These are phyloP conservation scores for Colletotrichum orchidophilum DNA, from an alignment of 2,329 filamentous ascomycete species.

Conservation along the genomic window DNA sequence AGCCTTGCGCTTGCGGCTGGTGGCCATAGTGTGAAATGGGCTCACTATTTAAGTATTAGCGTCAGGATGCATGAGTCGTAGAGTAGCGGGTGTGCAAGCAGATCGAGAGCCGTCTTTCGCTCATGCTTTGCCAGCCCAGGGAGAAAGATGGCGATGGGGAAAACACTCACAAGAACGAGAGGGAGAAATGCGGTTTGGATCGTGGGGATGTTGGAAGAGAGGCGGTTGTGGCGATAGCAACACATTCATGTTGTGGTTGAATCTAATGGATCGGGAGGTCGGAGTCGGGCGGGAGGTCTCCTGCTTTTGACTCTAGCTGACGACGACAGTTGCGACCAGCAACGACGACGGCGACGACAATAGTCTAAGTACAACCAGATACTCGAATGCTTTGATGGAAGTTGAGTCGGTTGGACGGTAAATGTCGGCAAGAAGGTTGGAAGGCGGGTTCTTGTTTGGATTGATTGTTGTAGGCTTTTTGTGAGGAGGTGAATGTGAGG, in stretches of 20 bases:
- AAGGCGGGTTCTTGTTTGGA: not conserved
- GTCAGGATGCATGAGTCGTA: constrained; percentile 22
- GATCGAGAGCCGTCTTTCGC: not conserved
- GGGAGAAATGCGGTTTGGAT: constrained; percentile 62
- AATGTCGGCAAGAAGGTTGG: constrained; percentile 1
- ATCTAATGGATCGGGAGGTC: constrained; percentile 3
- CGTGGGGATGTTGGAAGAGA: constrained; percentile 68
- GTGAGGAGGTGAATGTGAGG: constrained; percentile 31
- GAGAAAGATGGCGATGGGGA: constrained; percentile 39
- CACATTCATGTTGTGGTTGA: constrained; percentile 64
- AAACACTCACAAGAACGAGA: constrained; percentile 62
- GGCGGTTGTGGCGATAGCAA: constrained; percentile 69
- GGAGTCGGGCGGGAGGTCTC: not conserved
- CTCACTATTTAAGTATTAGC: constrained; percentile 30
- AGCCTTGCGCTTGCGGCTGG: constrained; percentile 84
- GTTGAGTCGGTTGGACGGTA: not conserved
- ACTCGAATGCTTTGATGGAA: not conserved
- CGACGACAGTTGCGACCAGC: constrained; percentile 30
- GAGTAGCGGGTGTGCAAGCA: not conserved
- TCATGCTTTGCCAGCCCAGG: not conserved
- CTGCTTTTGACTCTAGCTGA: constrained; percentile 22
- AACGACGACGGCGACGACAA: constrained; percentile 9
- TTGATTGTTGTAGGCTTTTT: constrained; percentile 11
- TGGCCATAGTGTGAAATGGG: constrained; percentile 62
- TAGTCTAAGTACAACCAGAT: constrained; percentile 30